Percentiles rank a stretch among this genome's conserved stretches.
These are phyloP conservation scores for Venustampulla echinocandica DNA, from an alignment of 495 filamentous ascomycete genomes.

Conservation along the genomic window DNA sequence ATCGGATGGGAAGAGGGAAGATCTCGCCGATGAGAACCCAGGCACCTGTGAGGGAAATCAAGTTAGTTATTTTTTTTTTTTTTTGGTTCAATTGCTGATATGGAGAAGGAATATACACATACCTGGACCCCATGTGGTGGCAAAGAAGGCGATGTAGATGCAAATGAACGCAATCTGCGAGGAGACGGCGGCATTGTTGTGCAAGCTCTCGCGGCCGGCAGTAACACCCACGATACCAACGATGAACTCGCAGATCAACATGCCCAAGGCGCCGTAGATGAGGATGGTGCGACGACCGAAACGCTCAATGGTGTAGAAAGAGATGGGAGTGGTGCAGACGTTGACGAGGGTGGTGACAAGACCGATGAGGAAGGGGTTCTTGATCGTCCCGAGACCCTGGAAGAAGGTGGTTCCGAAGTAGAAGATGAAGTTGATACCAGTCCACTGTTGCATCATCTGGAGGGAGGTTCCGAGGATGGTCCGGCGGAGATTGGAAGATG, in stretches of 20 bases:
- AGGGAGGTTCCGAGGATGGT: constrained; percentile 53
- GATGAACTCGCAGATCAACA: constrained; percentile 78
- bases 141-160: constrained; percentile 74
- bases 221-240: constrained; percentile 67
- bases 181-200: constrained; percentile 17
- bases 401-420: constrained; percentile 67
- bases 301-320: constrained; percentile 53
- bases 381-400: constrained; percentile 48
- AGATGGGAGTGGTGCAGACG: constrained; percentile 63
- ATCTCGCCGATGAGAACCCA: constrained; percentile 86
- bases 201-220: constrained; percentile 35
- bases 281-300: constrained; percentile 63
- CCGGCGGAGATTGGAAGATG: constrained; percentile 43
- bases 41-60: constrained; percentile 28
- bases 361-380: constrained; percentile 58
- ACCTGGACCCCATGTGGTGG: constrained; percentile 62
- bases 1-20: constrained; percentile 76
- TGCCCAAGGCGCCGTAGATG: constrained; percentile 60
- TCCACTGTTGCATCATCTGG: constrained; percentile 59
- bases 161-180: constrained; percentile 59
- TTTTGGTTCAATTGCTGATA: no score
- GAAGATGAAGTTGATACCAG: constrained; percentile 42
- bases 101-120: constrained; percentile 47
- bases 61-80: constrained; percentile 5
- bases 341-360: constrained; percentile 69